Evolutionary conservation across 805 yeast genomes (phyloP).

Genomic region (Suhomyces pyralidae): DNA sequence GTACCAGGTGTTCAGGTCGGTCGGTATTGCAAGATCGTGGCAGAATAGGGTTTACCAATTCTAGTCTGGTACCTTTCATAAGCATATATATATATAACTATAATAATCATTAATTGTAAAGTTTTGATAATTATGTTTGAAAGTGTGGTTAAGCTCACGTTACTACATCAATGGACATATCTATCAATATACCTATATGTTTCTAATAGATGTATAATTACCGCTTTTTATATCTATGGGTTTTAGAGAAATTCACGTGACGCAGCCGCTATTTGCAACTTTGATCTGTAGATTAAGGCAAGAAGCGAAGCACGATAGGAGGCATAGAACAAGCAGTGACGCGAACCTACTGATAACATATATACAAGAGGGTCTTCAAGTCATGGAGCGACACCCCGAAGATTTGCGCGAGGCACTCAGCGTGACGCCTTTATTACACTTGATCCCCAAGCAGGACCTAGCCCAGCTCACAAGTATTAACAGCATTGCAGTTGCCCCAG

Average conservation of each 20-base stretch:
- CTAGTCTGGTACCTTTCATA: too few relatives aligned
- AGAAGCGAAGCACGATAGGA: background rate
- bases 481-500: conserved; percentile 5
- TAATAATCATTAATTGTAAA: too few relatives aligned
- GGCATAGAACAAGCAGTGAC: background rate
- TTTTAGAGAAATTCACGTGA: background rate
- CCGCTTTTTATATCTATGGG: too few relatives aligned
- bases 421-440: conserved; percentile 26
- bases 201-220: too few relatives aligned
- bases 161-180: too few relatives aligned
- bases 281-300: background rate
- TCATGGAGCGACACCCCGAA: conserved; percentile 10
- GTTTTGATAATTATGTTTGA: too few relatives aligned
- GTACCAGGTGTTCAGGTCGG: too few relatives aligned
- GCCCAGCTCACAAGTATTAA: conserved; percentile 7
- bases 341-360: background rate
- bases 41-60: too few relatives aligned
- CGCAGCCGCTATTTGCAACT: background rate
- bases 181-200: too few relatives aligned
- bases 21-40: too few relatives aligned
- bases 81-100: too few relatives aligned
- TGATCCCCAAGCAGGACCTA: conserved; percentile 27
- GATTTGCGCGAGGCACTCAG: conserved; percentile 22
- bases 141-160: too few relatives aligned
- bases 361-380: background rate